phyloP scores from a whole-genome alignment of 1,284 basidiomycete species.

The Lentinula novae-zelandiae region DNA sequence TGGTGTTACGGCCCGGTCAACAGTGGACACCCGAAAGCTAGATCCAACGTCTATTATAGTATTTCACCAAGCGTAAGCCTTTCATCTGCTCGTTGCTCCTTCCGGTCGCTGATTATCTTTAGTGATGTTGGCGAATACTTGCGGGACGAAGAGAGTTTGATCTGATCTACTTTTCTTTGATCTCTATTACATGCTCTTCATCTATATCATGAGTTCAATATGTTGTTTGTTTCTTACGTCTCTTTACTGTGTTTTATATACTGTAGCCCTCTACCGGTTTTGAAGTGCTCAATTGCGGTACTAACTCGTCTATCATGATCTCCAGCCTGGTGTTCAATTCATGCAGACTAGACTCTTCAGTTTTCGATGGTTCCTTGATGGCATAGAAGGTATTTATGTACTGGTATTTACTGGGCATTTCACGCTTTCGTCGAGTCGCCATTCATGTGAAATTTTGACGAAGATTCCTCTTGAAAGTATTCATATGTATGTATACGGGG shows the following conservation, averaged over 20 bases:
- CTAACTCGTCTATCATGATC: conserved; percentile 12
- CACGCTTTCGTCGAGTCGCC: not conserved
- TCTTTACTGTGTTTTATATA: conserved; percentile 10
- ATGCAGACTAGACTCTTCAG: not conserved
- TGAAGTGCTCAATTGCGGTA: conserved; percentile 38
- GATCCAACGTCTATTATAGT: conserved; percentile 99
- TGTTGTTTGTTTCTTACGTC: conserved; percentile 2
- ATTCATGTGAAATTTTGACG: not conserved
- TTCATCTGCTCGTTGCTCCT: not conserved
- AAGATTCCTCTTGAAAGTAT: not conserved
- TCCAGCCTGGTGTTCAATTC: conserved; percentile 14
- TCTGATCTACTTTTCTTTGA: conserved; percentile 35
- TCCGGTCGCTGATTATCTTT: conserved; percentile 12
- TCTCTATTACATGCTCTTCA: conserved; percentile 14
- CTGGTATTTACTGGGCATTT: not conserved
- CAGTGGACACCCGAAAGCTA: conserved; percentile 93
- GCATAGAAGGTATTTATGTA: not conserved
- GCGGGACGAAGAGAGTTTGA: conserved; percentile 86
- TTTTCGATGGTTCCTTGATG: conserved; percentile 1
- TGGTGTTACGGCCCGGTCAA: conserved; percentile 95
- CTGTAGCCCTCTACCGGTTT: conserved; percentile 24
- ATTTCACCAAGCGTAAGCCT: conserved; percentile 93
- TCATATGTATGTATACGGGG: not conserved
- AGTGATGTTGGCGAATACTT: conserved; percentile 96
- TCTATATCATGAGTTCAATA: conserved; percentile 8